phyloP scores from a whole-genome alignment of 208 protist genomes.

The Baffinella frigidus region DNA sequence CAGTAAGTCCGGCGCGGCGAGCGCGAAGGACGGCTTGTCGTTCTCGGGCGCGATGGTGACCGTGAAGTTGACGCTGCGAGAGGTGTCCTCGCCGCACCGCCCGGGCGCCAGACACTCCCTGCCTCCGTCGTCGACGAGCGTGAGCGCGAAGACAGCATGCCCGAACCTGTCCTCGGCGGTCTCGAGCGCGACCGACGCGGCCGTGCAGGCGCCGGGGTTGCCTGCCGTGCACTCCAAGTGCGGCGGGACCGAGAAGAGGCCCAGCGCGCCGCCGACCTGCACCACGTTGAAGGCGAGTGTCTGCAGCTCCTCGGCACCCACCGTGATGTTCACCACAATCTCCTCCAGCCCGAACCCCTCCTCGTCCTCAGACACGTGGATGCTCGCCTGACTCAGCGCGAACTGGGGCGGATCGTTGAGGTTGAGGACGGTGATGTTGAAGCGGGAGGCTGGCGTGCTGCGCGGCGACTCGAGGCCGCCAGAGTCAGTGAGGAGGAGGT shows the following conservation, averaged over 20 bases:
- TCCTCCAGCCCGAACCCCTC: not conserved
- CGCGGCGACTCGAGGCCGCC: no score
- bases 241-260: not conserved
- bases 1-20: not conserved
- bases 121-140: not conserved
- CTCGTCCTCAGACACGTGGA: not conserved
- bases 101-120: no score
- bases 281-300: not conserved
- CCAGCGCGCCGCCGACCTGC: not conserved
- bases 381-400: not conserved
- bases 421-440: not conserved
- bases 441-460: no score
- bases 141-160: not conserved
- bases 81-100: not conserved
- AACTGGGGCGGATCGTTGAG: not conserved
- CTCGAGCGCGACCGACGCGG: not conserved
- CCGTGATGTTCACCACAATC: not conserved
- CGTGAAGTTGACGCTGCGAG: not conserved
- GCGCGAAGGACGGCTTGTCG: not conserved
- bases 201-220: not conserved
- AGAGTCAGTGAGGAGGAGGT: no score
- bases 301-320: not conserved
- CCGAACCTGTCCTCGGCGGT: not conserved
- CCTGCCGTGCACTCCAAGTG: no score
- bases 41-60: not conserved